phyloP scores from a whole-genome alignment of 441 rosid species.

The Aquilaria agallochum region DNA sequence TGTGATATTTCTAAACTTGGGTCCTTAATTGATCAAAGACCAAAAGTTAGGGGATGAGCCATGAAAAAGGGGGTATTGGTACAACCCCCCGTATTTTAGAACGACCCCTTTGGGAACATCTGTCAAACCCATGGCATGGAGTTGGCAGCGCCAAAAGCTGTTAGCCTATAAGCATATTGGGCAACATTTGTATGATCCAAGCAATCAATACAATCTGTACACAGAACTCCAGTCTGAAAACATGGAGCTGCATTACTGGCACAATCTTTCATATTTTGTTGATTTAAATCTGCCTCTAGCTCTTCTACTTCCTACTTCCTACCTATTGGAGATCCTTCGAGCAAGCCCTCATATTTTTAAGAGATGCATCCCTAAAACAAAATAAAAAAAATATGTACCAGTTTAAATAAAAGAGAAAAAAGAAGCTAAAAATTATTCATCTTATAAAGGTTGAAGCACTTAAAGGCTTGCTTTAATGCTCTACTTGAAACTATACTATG shows the following conservation, averaged over 20 bases:
- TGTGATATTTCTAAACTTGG: too few relatives aligned
- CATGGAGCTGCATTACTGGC: conserved; percentile 45
- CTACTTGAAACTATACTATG: too few relatives aligned
- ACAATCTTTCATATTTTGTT: conserved; percentile 38
- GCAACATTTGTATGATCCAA: conserved; percentile 99
- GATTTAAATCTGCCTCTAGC: conserved; percentile 51
- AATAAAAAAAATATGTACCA: background rate
- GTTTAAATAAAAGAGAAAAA: conserved; percentile 12
- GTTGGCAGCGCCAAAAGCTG: conserved; percentile 84
- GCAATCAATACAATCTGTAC: conserved; percentile 98
- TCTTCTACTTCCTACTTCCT: conserved; percentile 44
- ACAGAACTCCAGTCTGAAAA: conserved; percentile 94
- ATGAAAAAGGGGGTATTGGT: too few relatives aligned
- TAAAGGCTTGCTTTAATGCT: too few relatives aligned
- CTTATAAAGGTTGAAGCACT: background rate
- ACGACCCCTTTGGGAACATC: conserved; percentile 57
- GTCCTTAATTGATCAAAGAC: too few relatives aligned
- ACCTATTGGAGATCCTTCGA: conserved; percentile 68
- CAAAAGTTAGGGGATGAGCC: too few relatives aligned
- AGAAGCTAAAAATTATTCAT: background rate
- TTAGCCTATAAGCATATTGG: conserved; percentile 98
- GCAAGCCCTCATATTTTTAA: conserved; percentile 59
- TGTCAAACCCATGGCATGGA: conserved; percentile 83
- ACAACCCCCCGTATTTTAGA: too few relatives aligned
- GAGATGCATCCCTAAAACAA: conserved; percentile 52